Percentiles rank a stretch among this genome's conserved stretches.
Conservation (phyloP, 1,284 basidiomycete genomes). For the Rhodofomes roseus region DNA sequence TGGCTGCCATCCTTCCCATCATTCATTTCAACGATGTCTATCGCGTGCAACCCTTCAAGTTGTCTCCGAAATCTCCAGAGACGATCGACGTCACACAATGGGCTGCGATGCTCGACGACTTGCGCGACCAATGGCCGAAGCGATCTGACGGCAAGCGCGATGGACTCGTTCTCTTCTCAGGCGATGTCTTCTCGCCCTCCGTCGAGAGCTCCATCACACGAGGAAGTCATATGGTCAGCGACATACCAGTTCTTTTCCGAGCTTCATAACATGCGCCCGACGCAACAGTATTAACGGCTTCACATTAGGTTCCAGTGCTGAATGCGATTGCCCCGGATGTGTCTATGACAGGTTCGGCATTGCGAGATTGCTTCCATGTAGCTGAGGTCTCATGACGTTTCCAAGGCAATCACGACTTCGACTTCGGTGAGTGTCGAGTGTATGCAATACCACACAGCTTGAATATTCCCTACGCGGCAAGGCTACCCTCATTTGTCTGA, state of each 20-base stretch:
- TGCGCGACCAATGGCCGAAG: conserved; percentile 50
- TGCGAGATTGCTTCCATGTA: background rate
- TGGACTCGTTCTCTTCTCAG: conserved; percentile 84
- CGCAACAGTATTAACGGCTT: background rate
- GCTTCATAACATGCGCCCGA: background rate
- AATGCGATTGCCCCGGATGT: conserved; percentile 71
- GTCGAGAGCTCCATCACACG: conserved; percentile 86
- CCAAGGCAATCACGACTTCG: conserved; percentile 82
- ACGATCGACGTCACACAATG: conserved; percentile 80
- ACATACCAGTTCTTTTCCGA: background rate
- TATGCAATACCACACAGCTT: background rate
- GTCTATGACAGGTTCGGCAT: conserved; percentile 53
- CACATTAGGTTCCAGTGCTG: conserved; percentile 70
- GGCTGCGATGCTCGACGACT: conserved; percentile 54
- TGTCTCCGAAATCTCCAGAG: conserved; percentile 44
- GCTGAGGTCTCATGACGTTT: background rate
- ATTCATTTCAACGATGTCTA: conserved; percentile 77
- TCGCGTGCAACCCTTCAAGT: conserved; percentile 68
- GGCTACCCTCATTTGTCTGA: conserved; percentile 80
- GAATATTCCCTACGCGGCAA: conserved; percentile 24
- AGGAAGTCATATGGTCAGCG: conserved; percentile 85
- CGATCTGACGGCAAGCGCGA: conserved; percentile 52
- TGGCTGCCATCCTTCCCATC: conserved; percentile 30
- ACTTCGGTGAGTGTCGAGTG: conserved; percentile 45
- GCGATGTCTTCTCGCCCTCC: conserved; percentile 84